Base-by-base conservation (phyloP, 2,329 filamentous ascomycete species). In the Amesomyces nigricolor region DNA sequence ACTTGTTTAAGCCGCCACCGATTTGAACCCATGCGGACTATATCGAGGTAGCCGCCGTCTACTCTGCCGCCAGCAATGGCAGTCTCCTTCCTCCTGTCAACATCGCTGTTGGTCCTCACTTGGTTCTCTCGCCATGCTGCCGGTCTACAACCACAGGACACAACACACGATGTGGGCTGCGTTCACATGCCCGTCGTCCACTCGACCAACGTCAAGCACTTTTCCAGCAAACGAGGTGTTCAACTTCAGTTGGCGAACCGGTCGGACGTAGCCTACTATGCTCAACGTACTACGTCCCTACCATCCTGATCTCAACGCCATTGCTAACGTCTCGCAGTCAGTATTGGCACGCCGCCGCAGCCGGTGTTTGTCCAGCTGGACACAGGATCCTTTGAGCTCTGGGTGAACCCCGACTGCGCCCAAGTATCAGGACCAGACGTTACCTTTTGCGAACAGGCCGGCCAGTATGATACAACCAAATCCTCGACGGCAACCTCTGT, bases 331-430 rank as follows among this genome's bases (percentile, higher is more conserved):
- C 16, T 11, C 42, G 13, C 57, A 74, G 72, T 81, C 60, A 71
- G 72, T 56, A 76, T 83, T 47, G 80, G 80, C 46, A 81, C 74
- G 3, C 80, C 80, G 13, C 68, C 74, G 1, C 80, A 83, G 59
- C 63, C 72, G 2, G 74, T 82, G 49, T 78, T 72, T 54, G 77
- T 81, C 10, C 78, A 81, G 63, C 66, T 83, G 53, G 80, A 83
- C 64, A 83, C 81, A 0, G 79, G 80, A 45, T 82, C 79, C 9
- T 82, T 80, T 61, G 80, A 83, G 69, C 71, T 83, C 32, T 83
- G 80, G 80, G 76, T 82, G 6, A 89, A 89, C 63, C 78, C 82
- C 0, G 75, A 78, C 48, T 81, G 78, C 63, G 79, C 76, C 7
- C 65, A 65, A 1, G 71, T 86, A 14, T 58, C 65, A 7, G 60